Percentiles rank a stretch among this genome's conserved stretches.
Evolutionary conservation across 1,284 basidiomycete species (phyloP).

Genomic region (Ustilago curta): DNA sequence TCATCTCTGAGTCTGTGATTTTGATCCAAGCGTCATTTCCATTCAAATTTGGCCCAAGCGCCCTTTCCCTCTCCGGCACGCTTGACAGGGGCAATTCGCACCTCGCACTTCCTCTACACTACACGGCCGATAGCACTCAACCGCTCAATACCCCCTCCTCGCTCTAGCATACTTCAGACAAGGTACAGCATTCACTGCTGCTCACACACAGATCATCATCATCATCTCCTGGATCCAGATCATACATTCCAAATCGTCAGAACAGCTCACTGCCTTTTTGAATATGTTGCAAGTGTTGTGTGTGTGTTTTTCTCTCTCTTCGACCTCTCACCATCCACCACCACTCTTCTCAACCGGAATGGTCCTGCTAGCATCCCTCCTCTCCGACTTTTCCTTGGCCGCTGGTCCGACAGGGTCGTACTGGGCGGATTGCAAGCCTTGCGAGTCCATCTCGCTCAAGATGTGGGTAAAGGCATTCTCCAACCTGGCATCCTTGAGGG

Average conservation of each 20-base stretch:
- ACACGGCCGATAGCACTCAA: slow-evolving; percentile 23
- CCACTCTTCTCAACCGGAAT: slow-evolving; percentile 64
- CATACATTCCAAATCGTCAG: slow-evolving; percentile 7
- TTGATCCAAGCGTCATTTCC: slow-evolving; percentile 18
- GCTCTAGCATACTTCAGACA: neutral
- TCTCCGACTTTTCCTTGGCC: slow-evolving; percentile 53
- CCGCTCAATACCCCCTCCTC: neutral
- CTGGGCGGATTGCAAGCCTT: slow-evolving; percentile 38
- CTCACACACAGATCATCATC: no score
- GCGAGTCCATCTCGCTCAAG: slow-evolving; percentile 56
- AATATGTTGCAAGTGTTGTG: neutral
- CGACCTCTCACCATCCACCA: slow-evolving; percentile 56
- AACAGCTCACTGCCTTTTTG: neutral
- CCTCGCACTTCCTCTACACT: neutral
- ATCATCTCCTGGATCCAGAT: no score
- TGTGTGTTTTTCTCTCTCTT: slow-evolving; percentile 10
- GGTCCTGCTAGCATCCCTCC: slow-evolving; percentile 58
- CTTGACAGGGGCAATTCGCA: slow-evolving; percentile 22
- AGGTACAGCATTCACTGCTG: neutral
- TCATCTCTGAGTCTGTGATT: neutral
- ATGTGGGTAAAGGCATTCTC: slow-evolving; percentile 64
- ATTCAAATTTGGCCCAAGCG: slow-evolving; percentile 15
- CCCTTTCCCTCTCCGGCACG: neutral
- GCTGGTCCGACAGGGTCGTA: slow-evolving; percentile 56
- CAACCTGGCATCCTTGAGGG: slow-evolving; percentile 59